Conservation (phyloP, 2,329 filamentous ascomycete genomes). For the Aspergillus brasiliensis region DNA sequence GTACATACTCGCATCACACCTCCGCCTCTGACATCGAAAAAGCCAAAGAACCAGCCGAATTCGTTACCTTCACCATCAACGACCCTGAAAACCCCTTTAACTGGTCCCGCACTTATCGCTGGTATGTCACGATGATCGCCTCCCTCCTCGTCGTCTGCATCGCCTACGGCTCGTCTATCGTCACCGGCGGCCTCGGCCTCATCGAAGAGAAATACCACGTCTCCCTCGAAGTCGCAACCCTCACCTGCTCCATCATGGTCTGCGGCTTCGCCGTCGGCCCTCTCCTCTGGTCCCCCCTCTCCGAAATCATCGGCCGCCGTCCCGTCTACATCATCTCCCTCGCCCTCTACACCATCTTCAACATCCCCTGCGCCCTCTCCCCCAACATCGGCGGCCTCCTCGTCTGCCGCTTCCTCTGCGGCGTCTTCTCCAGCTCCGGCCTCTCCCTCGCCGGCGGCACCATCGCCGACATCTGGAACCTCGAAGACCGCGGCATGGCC, state of each 20-base stretch:
- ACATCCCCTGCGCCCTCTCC: slow-evolving; percentile 38
- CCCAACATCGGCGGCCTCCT: slow-evolving; percentile 35
- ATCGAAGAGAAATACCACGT: slow-evolving; percentile 65
- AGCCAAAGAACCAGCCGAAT: slow-evolving; percentile 20
- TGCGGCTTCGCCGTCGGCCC: slow-evolving; percentile 68
- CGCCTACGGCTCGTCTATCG: slow-evolving; percentile 68
- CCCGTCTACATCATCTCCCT: slow-evolving; percentile 39
- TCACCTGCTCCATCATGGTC: slow-evolving; percentile 74
- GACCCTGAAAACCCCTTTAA: slow-evolving; percentile 79
- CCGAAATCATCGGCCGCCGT: slow-evolving; percentile 35
- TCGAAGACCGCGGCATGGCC: slow-evolving; percentile 76
- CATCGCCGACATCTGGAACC: slow-evolving; percentile 67
- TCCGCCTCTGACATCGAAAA: slow-evolving; percentile 25
- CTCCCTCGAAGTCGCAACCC: slow-evolving; percentile 69
- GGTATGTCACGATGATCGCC: slow-evolving; percentile 81
- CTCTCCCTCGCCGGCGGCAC: slow-evolving; percentile 33
- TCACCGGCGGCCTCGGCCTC: slow-evolving; percentile 71
- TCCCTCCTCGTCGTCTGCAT: slow-evolving; percentile 71
- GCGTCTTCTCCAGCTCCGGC: slow-evolving; percentile 34
- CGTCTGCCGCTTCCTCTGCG: slow-evolving; percentile 31
- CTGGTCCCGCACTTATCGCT: slow-evolving; percentile 72
- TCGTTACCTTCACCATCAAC: slow-evolving; percentile 65
- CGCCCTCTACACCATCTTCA: slow-evolving; percentile 36
- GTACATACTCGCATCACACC: not conserved
- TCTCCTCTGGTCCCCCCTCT: slow-evolving; percentile 34